Evolutionary conservation across 2,329 filamentous ascomycete species (phyloP), one percentile per base, ranked within the genome.

Genomic region (Diaporthe caulivora): DNA sequence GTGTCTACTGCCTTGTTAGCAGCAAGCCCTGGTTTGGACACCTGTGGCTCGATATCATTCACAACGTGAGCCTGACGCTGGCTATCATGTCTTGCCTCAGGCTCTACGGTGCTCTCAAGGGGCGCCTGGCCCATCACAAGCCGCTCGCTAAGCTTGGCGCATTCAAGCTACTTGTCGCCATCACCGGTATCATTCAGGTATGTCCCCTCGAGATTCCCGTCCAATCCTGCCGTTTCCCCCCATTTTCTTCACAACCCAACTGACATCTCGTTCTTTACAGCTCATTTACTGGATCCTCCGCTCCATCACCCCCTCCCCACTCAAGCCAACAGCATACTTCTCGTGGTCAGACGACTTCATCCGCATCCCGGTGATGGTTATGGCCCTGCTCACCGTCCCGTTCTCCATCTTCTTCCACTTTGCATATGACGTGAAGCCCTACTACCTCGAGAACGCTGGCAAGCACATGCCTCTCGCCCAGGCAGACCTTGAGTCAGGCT

Each of bases 151-250:
- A 83, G 62, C 76, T 83, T 1, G 49, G 79, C 21, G 79, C 80
- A 0, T 82, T 83, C 75, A 83, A 83, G 71, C 71, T 82, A 15
- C 79, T 83, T 31, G 77, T 83, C 26, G 77, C 77, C 62, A 57
- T 82, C 8, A 76, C 75, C 0, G 80, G 81, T 49, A 5, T 81
- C 1, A 79, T 82, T 74, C 74, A 77, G 53, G 80, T 81, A 75
- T 21, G 67, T 31, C 21, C 21, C n/a, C 18, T 4, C 13, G 24
- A 15, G 7, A n/a, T 5, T 9, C 9, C 18, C 21, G 15, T 18
- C 7, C 37, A 40, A 34, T 18, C 7, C 21, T 21, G 11, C 21
- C n/a, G 6, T 21, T 10, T 40, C 13, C 2, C 37, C 42, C 7
- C 1, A 47, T 21, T 40, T 9, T 13, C 2, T 40, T 40, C n/a